These are phyloP conservation scores for Trichosanthes truncata DNA, from an alignment of 306 rosid species.

Conservation along the genomic window DNA sequence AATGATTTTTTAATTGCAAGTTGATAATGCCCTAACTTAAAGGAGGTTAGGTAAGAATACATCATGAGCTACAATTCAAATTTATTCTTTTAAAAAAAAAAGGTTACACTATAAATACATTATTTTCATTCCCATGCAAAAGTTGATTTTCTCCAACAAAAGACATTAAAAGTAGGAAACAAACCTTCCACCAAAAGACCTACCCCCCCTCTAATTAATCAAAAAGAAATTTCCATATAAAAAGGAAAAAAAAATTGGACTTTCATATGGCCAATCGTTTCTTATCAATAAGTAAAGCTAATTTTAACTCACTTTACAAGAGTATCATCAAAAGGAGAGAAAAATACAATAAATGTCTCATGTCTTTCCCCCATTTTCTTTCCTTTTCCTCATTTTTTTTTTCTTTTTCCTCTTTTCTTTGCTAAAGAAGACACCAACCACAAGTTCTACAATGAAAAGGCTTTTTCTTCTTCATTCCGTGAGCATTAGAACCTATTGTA, in stretches of 20 bases:
- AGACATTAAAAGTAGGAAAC: constrained; percentile 27
- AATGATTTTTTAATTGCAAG: background rate
- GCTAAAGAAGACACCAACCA: constrained; percentile 1
- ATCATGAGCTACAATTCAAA: background rate
- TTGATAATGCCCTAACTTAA: background rate
- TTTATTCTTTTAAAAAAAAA: background rate
- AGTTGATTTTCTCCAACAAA: constrained; percentile 12
- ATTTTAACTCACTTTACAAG: constrained; percentile 44
- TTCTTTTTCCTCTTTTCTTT: constrained; percentile 18
- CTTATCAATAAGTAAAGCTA: constrained; percentile 30
- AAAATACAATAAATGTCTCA: constrained; percentile 31
- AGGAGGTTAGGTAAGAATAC: background rate
- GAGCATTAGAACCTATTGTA: background rate
- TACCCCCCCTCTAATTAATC: constrained; percentile 16
- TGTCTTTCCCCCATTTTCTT: constrained; percentile 51
- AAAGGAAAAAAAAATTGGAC: constrained; percentile 12
- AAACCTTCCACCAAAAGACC: background rate
- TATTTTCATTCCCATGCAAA: constrained; percentile 6
- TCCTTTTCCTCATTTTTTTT: constrained; percentile 16
- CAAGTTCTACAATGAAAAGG: background rate
- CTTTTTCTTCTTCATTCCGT: background rate
- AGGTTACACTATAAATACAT: background rate
- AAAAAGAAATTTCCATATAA: constrained; percentile 6
- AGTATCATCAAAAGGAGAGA: constrained; percentile 82
- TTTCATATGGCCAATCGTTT: constrained; percentile 32